phyloP scores from a whole-genome alignment of 495 filamentous ascomycete genomes.

The Saxophila tyrrhenica region DNA sequence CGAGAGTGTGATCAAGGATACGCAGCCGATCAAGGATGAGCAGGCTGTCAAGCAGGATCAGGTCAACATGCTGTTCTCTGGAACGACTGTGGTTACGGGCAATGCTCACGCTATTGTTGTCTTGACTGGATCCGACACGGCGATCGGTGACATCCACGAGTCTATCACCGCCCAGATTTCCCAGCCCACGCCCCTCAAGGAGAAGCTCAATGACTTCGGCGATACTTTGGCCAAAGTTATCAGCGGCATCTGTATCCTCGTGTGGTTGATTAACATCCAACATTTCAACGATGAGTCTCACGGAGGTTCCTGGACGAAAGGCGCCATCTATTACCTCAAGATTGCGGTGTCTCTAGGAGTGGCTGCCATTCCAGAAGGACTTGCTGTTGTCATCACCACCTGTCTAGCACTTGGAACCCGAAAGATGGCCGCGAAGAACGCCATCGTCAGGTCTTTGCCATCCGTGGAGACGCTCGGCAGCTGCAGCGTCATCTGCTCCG shows the following conservation, averaged over 20 bases:
- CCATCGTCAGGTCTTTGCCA: conserved; percentile 87
- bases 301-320: conserved; percentile 91
- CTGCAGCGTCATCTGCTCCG: conserved; percentile 99
- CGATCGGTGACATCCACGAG: conserved; percentile 97
- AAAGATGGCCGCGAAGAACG: conserved; percentile 98
- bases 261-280: conserved; percentile 96
- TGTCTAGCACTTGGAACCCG: conserved; percentile 90
- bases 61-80: conserved; percentile 95
- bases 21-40: conserved; percentile 52
- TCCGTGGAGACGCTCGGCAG: conserved; percentile 97
- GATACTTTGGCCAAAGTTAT: conserved; percentile 97
- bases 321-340: conserved; percentile 99
- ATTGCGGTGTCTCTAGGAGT: conserved; percentile 98
- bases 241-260: conserved; percentile 85
- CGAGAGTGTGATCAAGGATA: conserved; percentile 89
- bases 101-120: conserved; percentile 88
- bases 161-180: conserved; percentile 98
- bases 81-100: conserved; percentile 91
- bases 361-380: conserved; percentile 92
- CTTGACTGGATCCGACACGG: conserved; percentile 79
- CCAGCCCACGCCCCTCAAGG: conserved; percentile 90
- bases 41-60: conserved; percentile 96
- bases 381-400: conserved; percentile 96
- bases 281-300: conserved; percentile 93
- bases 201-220: conserved; percentile 97